These are phyloP conservation scores for Fusarium sp. DNA, from an alignment of 2,329 filamentous ascomycete species.

Conservation along the genomic window DNA sequence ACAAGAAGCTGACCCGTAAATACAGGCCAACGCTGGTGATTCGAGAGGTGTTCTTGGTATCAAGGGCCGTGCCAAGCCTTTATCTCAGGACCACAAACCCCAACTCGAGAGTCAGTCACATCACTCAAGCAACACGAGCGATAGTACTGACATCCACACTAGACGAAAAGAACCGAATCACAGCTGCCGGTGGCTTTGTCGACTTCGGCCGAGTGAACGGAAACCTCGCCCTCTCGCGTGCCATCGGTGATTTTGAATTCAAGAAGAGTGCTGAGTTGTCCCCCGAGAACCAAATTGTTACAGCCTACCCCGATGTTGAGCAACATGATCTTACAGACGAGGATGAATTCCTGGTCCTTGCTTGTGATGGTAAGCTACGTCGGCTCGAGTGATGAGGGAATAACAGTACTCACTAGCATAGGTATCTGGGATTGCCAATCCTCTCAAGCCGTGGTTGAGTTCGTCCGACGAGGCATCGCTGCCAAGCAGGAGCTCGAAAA, in stretches of 20 bases:
- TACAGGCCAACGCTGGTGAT: conserved; percentile 93
- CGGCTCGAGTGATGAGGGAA: background rate
- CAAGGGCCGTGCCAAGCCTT: conserved; percentile 94
- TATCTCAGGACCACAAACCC: conserved; percentile 99
- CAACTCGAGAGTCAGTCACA: conserved; percentile 87
- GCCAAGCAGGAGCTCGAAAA: conserved; percentile 93
- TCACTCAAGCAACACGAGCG: conserved; percentile 7
- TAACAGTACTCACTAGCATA: conserved; percentile 52
- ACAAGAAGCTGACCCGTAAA: conserved; percentile 25
- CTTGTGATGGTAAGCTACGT: conserved; percentile 80
- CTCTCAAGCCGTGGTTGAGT: conserved; percentile 96
- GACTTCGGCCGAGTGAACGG: conserved; percentile 99
- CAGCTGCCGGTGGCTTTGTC: conserved; percentile 94
- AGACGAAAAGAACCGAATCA: conserved; percentile 97
- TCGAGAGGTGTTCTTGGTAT: conserved; percentile 94
- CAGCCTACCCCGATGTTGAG: conserved; percentile 93
- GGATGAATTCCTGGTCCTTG: conserved; percentile 94
- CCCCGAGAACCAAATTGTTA: conserved; percentile 99
- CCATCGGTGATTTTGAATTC: conserved; percentile 99
- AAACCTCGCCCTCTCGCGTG: conserved; percentile 94
- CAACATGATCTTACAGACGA: conserved; percentile 90
- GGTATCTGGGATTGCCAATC: conserved; percentile 99
- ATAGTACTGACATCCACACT: conserved; percentile 32
- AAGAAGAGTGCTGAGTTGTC: conserved; percentile 98
- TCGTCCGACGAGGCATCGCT: conserved; percentile 94